phyloP scores from a whole-genome alignment of 177 flowering plant genomes.

The Vitis hybrid region DNA sequence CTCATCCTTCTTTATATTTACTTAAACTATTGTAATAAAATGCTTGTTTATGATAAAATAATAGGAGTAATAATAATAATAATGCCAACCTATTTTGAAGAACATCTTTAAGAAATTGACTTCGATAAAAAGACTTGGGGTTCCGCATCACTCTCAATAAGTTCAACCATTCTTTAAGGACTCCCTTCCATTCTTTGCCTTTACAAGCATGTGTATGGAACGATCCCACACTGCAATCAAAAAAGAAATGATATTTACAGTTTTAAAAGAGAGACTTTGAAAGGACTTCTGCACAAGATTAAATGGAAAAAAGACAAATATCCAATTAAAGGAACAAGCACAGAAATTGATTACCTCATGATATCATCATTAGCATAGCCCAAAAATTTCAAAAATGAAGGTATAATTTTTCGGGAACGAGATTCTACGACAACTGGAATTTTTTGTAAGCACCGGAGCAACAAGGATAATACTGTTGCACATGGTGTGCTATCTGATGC shows the following conservation, averaged over 20 bases:
- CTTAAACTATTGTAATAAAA: no score
- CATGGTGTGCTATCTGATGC: conserved; percentile 58
- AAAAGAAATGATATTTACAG: conserved; percentile 3
- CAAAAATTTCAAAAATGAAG: conserved; percentile 73
- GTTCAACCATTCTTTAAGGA: conserved; percentile 86
- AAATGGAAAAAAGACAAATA: not conserved
- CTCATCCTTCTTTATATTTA: no score
- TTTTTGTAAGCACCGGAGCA: conserved; percentile 76
- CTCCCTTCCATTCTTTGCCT: conserved; percentile 77
- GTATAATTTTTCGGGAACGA: conserved; percentile 56
- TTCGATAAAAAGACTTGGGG: conserved; percentile 47
- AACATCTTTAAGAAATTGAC: conserved; percentile 63
- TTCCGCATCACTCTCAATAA: conserved; percentile 67
- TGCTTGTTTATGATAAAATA: no score
- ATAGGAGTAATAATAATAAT: no score
- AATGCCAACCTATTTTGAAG: conserved; percentile 61
- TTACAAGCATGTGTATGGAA: conserved; percentile 43
- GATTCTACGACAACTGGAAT: conserved; percentile 56
- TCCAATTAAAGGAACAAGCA: not conserved
- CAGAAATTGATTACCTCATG: conserved; percentile 38
- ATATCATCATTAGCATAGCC: conserved; percentile 51
- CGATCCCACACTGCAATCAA: conserved; percentile 49
- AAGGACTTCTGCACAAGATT: not conserved
- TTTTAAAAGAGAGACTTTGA: no score
- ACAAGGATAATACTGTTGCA: conserved; percentile 46